Evolutionary conservation across 2,329 filamentous ascomycete genomes (phyloP), one percentile per base, ranked within the genome.

Genomic region (Geosmithia flava): DNA sequence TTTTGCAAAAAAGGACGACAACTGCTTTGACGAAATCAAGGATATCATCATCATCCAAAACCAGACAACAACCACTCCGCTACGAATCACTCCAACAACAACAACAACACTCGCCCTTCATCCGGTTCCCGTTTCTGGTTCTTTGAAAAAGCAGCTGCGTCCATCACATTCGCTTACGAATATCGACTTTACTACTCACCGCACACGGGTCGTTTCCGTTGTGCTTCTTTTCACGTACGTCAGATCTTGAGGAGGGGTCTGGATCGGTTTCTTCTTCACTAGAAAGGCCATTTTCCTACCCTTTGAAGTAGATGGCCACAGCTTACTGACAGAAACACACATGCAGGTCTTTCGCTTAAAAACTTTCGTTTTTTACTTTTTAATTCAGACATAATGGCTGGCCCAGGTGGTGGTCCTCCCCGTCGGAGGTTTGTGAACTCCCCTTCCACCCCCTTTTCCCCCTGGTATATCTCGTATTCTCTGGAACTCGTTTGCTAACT

Each of bases 371-470:
- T 60, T 63, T 53, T 47, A 50, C 20, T 16, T 42, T 48, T 39
- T 20, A 16, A 17, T 50, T 50, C 54, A 55, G 46, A 53, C 55
- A 63, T 66, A 75, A 96, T 96, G 90, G 87, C 89, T 72, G 88
- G 89, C 69, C 87, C 88, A 63, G 90, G 90, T 69, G 89, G 89
- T 75, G 91, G 91, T 74, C 90, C 91, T 65, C 90, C 91, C 64
- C 77, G 80, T 65, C 74, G 80, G 67, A 81, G 33, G 33, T 37
- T 13, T 37, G 33, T 37, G 33, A 13, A 13, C 33, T 75, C 75
- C 78, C 63, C 55, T 71, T 68, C 50, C 44, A 48, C 27, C 20
- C 45, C 20, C 16, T 42, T 48, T 49, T 56, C 52, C 57, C 49
- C 20, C 20, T 1, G 10, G 43, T 51, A 20, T 64, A 95, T n/a